Evolutionary conservation across 2,329 filamentous ascomycete genomes (phyloP).

Genomic region (Diplocarpon mali): DNA sequence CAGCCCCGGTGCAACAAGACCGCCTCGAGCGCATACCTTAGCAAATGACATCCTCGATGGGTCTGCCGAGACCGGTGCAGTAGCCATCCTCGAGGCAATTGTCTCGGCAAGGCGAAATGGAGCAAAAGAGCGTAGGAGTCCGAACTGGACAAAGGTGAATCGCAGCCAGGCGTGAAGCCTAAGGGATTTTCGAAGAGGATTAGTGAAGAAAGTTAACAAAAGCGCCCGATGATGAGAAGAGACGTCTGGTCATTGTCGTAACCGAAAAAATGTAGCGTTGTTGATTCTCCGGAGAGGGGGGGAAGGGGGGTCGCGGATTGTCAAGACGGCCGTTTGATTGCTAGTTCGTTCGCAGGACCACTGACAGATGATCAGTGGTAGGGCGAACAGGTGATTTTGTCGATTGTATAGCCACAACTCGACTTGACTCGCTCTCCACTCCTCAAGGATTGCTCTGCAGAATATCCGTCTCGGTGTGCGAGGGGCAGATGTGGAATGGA

Average conservation of each 20-base stretch:
- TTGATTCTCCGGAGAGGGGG: neutral
- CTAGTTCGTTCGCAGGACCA: no score
- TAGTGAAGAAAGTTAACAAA: slow-evolving; percentile 28
- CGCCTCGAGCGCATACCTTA: slow-evolving; percentile 43
- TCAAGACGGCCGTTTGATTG: no score
- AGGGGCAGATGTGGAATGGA: no score
- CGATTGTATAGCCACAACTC: no score
- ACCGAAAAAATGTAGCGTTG: slow-evolving; percentile 17
- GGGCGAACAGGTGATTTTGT: no score
- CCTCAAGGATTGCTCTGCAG: neutral
- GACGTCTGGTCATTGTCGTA: slow-evolving; percentile 30
- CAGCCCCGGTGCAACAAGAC: neutral
- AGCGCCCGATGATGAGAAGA: slow-evolving; percentile 26
- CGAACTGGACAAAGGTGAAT: slow-evolving; percentile 24
- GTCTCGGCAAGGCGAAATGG: slow-evolving; percentile 11
- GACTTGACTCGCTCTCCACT: no score
- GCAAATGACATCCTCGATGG: slow-evolving; percentile 59
- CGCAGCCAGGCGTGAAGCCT: slow-evolving; percentile 23
- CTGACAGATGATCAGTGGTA: no score
- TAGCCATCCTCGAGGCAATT: slow-evolving; percentile 32
- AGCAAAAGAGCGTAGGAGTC: slow-evolving; percentile 25
- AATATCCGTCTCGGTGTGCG: no score
- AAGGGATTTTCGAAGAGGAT: slow-evolving; percentile 20
- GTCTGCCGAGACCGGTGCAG: slow-evolving; percentile 35
- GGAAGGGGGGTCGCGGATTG: neutral